Conservation (phyloP, 2,329 filamentous ascomycete genomes). For the Tolypocladium amazonense region DNA sequence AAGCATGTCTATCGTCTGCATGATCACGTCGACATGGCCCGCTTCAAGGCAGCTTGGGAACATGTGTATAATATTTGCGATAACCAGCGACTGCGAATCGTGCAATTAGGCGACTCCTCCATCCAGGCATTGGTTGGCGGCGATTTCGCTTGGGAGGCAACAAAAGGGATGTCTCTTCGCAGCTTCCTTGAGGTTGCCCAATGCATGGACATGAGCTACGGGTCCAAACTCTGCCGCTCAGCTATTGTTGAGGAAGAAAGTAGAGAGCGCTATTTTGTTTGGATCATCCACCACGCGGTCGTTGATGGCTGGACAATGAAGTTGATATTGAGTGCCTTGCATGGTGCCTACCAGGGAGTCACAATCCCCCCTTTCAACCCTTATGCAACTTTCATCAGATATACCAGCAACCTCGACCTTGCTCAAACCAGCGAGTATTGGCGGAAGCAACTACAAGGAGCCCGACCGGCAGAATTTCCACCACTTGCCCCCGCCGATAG, state of each 20-base stretch:
- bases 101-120: constrained; percentile 1
- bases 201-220: background rate
- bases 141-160: background rate
- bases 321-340: background rate
- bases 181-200: background rate
- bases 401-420: background rate
- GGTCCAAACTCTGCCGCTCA: background rate
- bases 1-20: constrained; percentile 13
- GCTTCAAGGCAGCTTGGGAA: constrained; percentile 18
- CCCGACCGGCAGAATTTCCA: background rate
- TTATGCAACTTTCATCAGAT: background rate
- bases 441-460: background rate
- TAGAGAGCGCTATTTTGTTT: background rate
- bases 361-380: background rate
- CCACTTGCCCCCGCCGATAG: background rate
- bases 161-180: background rate
- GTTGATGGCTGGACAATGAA: background rate
- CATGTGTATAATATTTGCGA: background rate
- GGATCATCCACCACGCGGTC: background rate
- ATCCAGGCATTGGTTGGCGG: constrained; percentile 2
- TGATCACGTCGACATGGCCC: constrained; percentile 8
- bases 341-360: background rate
- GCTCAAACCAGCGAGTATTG: background rate
- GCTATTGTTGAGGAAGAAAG: background rate
- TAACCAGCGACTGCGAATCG: constrained; percentile 8